Percentiles rank a stretch among this genome's conserved stretches.
phyloP scores from a whole-genome alignment of 2,329 filamentous ascomycete genomes.

The Neofusicoccum sp. region DNA sequence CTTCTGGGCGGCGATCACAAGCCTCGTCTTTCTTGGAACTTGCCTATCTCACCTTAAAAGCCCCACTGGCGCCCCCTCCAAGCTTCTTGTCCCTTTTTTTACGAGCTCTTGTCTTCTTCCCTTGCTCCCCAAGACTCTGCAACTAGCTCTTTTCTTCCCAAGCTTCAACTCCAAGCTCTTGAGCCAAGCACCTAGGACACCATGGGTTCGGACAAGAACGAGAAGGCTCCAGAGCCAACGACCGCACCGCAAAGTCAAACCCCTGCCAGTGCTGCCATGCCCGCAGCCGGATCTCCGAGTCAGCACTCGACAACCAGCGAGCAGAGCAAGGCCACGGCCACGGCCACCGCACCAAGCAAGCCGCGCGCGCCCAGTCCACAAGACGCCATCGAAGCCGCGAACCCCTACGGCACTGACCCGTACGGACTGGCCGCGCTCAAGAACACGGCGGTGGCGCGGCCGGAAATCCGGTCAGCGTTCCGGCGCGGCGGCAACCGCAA shows the following conservation, averaged over 20 bases:
- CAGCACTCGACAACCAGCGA: not conserved
- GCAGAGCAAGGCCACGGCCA: conserved; percentile 19
- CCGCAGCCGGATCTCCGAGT: not conserved
- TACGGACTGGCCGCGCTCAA: conserved; percentile 36
- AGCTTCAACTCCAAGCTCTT: not conserved
- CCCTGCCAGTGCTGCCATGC: too few relatives aligned
- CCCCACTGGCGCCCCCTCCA: not conserved
- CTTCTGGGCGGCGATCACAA: not conserved
- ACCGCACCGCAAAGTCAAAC: not conserved
- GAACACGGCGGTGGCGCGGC: conserved; percentile 37
- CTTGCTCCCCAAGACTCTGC: not conserved
- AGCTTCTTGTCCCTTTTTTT: not conserved
- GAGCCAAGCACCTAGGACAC: not conserved
- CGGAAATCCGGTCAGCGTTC: conserved; percentile 38
- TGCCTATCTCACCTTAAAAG: not conserved
- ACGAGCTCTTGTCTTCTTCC: not conserved
- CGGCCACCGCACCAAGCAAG: conserved; percentile 18
- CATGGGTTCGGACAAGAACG: conserved; percentile 1
- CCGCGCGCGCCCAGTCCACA: not conserved
- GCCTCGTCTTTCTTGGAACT: not conserved
- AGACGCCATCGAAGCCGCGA: not conserved
- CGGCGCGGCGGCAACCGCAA: conserved; percentile 27
- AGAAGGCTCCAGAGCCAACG: not conserved
- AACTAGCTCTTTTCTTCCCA: not conserved
- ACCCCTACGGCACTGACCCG: conserved; percentile 29